Base-by-base conservation (phyloP, 768 basidiomycete genomes). In the Rhizopogon roseolus region DNA sequence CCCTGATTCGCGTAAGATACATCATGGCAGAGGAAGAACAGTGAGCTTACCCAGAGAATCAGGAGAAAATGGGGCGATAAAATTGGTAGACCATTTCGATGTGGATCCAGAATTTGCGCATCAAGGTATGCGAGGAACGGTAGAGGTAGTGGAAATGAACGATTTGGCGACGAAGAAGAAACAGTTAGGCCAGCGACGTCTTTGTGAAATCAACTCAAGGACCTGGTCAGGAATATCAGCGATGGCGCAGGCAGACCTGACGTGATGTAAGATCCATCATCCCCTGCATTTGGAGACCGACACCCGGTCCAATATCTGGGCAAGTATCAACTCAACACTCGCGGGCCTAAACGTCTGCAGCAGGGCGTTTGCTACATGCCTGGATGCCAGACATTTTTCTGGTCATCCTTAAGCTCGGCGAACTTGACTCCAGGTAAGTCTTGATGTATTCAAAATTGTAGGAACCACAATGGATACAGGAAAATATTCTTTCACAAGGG, bases 91-190 rank as follows among this genome's bases (percentile, higher is more conserved):
- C 17, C 76, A 95, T 83, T 73, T 98, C 95, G 53, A 98, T 77
- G 58, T 98, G 96, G 38, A 98, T 88, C 90, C 91, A 96, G 66
- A 90, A 82, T 71, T 98, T 98, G 63, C 93, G 79, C 38, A 86
- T 29, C 65, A 93, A 81, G 0, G 80, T 71, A 67, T 96, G 94
- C 17, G 90, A 86, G 8, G 89, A 92, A 25, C 96, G 84, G 68
- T 98, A 98, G 40, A 99, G 82, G 66, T 98, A 98, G 59, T 90
- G 86, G 71, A 99, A 98, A 66, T 98, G 92, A 59, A 94, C 78
- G 4, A 85, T 14, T 98, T 84, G 0, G 90, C 92, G 9, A 95
- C 97, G 70, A 99, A 99, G 84, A 99, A 98, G 4, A 92, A 95
- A 13, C 96, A 93, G 68, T 98, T 98, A 27, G 98, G 79, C 96